Evolutionary conservation across 1,139 yeast genomes (phyloP).

Genomic region (Blastobotrys persicus): DNA sequence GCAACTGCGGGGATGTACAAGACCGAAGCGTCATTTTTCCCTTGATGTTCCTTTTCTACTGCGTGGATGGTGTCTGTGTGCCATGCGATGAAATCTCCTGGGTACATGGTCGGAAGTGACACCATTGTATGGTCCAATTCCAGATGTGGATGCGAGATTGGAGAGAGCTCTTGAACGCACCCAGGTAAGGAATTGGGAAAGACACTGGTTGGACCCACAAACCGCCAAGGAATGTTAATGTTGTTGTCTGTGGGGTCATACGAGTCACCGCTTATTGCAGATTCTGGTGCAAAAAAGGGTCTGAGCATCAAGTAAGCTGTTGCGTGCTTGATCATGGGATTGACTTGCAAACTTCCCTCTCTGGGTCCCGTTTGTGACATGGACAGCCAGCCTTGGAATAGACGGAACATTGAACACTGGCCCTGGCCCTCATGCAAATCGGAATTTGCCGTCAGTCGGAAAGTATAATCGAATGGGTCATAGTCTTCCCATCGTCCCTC

Average conservation of each 20-base stretch:
- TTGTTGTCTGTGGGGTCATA: constrained; percentile 21
- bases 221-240: constrained; percentile 22
- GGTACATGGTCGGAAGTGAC: constrained; percentile 29
- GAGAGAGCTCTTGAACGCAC: constrained; percentile 35
- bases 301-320: constrained; percentile 46
- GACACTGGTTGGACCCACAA: constrained; percentile 23
- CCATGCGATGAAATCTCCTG: constrained; percentile 49
- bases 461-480: constrained; percentile 45
- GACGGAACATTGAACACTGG: constrained; percentile 41
- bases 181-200: constrained; percentile 29
- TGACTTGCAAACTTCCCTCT: constrained; percentile 46
- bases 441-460: constrained; percentile 40
- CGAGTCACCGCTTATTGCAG: constrained; percentile 13
- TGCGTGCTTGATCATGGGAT: constrained; percentile 39
- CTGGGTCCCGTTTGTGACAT: constrained; percentile 41
- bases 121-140: constrained; percentile 28
- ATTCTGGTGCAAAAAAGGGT: constrained; percentile 43
- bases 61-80: constrained; percentile 49
- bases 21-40: constrained; percentile 43
- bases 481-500: constrained; percentile 49
- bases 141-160: constrained; percentile 31
- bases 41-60: constrained; percentile 45
- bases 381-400: constrained; percentile 52
- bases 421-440: constrained; percentile 44
- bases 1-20: constrained; percentile 42